Evolutionary conservation across 2,329 filamentous ascomycete species (phyloP), one percentile per base, ranked within the genome.

Genomic region (Fusarium sp.): DNA sequence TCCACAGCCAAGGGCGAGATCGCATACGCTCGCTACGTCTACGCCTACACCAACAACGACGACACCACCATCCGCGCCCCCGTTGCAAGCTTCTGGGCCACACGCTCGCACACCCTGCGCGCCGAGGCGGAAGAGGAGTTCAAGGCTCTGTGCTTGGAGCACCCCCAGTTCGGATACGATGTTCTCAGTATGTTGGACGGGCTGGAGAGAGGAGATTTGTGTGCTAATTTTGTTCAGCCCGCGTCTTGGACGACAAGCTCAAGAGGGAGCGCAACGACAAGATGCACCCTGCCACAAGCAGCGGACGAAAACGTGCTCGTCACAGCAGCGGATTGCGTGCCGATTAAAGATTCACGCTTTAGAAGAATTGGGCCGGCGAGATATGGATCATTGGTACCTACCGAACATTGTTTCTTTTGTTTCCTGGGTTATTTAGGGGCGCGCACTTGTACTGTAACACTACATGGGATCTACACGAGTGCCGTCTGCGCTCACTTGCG

Each of bases 81-180:
- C 14, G 68, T 77, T 55, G 75, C 75, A 36, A 77, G 75, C 55
- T 77, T 77, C 67, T 77, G 75, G 75, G 75, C 75, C 4, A 78
- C 75, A 22, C 75, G 78, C 38, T 83, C 75, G 15, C 94, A 96
- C 84, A 91, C 94, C 18, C 85, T 98, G 73, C 92, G 95, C 24
- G 89, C 95, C 82, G 94, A 97, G 83, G 94, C 95, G 42, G 94
- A 97, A 83, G 88, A 90, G 12, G 94, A 97, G 83, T 98, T 98
- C 89, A 91, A 92, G 81, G 83, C 88, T 51, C 90, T 98, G 83
- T 98, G 95, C 84, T 85, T 98, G 81, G 93, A 98, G 84, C 95
- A 92, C 81, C 95, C 95, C 24, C 93, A 97, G 80, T 98, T 98
- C 81, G 93, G 93, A 79, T 98, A 95, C 85, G 95, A 98, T 82